A percentile compares a stretch with the other conserved stretches of the same genome.
Conservation (phyloP, 352 stramenopile species). For the Globisporangium cystogenes region DNA sequence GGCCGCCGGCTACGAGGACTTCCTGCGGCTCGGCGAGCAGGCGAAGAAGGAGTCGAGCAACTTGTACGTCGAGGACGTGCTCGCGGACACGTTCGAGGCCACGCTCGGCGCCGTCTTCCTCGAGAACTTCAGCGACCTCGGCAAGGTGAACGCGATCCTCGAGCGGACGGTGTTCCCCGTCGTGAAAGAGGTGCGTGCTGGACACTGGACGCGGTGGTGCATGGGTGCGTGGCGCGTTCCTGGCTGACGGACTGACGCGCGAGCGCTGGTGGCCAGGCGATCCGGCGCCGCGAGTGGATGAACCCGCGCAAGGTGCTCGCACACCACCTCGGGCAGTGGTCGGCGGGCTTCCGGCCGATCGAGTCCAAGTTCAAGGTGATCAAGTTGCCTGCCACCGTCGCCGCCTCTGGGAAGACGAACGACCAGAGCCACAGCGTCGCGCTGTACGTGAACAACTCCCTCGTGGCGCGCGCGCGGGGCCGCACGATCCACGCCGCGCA, state of each 20-base stretch:
- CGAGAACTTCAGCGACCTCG: conserved; percentile 54
- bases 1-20: conserved; percentile 57
- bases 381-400: conserved; percentile 6
- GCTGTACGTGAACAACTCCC: conserved; percentile 60
- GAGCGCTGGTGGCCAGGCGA: conserved; percentile 23
- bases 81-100: conserved; percentile 78
- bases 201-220: neutral
- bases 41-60: conserved; percentile 46
- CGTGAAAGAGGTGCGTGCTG: conserved; percentile 38
- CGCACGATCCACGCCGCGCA: conserved; percentile 66
- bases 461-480: conserved; percentile 51
- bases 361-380: conserved; percentile 52
- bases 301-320: conserved; percentile 63
- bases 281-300: conserved; percentile 80
- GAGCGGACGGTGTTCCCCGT: conserved; percentile 56
- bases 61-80: conserved; percentile 68
- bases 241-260: neutral
- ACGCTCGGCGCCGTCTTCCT: conserved; percentile 72
- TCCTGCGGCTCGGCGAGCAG: conserved; percentile 60
- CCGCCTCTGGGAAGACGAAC: conserved; percentile 4
- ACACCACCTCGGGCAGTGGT: conserved; percentile 62
- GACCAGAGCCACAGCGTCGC: conserved; percentile 44
- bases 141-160: conserved; percentile 58
- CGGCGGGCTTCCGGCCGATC: conserved; percentile 24
- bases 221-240: neutral